phyloP scores from a whole-genome alignment of 441 rosid genomes.

The Geranium incanum region DNA sequence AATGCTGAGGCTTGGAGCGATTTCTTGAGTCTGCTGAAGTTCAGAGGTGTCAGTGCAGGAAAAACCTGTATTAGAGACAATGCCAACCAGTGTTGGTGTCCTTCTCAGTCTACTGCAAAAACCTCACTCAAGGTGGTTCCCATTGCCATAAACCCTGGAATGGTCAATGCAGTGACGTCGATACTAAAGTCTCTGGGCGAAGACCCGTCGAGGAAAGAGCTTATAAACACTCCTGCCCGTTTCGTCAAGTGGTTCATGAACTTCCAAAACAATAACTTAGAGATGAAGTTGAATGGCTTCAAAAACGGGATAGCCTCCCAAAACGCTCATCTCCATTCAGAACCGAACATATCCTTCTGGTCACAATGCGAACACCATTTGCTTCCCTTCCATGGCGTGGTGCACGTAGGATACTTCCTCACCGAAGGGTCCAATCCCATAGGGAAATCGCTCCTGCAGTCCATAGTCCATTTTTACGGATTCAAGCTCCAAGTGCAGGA shows the following conservation, averaged over 20 bases:
- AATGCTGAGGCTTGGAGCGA: conserved; percentile 59
- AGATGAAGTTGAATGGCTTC: conserved; percentile 48
- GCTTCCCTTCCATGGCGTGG: conserved; percentile 86
- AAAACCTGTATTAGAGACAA: conserved; percentile 22
- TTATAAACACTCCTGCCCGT: conserved; percentile 58
- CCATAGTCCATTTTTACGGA: conserved; percentile 74
- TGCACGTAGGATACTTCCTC: conserved; percentile 69
- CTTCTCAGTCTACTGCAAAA: conserved; percentile 36
- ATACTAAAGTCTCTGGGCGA: conserved; percentile 68
- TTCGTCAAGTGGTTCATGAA: conserved; percentile 77
- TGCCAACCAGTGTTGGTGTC: conserved; percentile 56
- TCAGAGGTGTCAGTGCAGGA: conserved; percentile 46
- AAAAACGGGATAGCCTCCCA: conserved; percentile 27
- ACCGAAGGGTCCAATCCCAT: conserved; percentile 42
- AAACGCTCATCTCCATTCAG: conserved; percentile 38
- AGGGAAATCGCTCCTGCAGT: conserved; percentile 49
- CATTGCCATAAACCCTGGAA: conserved; percentile 35
- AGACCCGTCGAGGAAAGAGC: conserved; percentile 80
- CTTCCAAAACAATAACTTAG: conserved; percentile 56
- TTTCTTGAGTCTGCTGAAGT: conserved; percentile 54
- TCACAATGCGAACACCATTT: conserved; percentile 95
- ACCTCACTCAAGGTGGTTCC: conserved; percentile 21
- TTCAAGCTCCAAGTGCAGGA: conserved; percentile 98
- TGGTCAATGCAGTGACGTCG: conserved; percentile 63
- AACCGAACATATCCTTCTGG: conserved; percentile 64